Evolutionary conservation across 2,329 filamentous ascomycete species (phyloP), one percentile per base, ranked within the genome.

Genomic region (Hypoxylon rubiginosum): DNA sequence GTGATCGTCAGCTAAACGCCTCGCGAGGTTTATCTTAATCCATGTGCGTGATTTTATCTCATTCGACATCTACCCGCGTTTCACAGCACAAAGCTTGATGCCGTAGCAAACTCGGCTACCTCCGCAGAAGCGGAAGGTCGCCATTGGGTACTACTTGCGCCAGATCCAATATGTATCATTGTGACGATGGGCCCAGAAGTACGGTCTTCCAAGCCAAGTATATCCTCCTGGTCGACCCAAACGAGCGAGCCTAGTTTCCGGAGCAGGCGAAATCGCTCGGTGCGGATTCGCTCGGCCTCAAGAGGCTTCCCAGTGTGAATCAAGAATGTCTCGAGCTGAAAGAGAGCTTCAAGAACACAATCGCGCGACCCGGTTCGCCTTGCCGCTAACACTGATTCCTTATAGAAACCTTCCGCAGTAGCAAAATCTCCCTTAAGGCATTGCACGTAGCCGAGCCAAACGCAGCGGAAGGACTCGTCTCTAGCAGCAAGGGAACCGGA

Each of bases 241-340:
- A 72, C 55, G 43, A 76, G 66, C 1, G 70, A 58, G 21, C 68
- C 69, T 4, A 74, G 41, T 56, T 59, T 70, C 15, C 66, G 71
- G 56, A 74, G 66, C 1, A 64, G 45, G 50, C 67, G 61, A 13
- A 73, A 69, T 52, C 74, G 69, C 34, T 74, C 72, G 1, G 66
- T 60, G 13, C 73, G 74, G 61, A 75, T 51, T 28, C 58, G 34
- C 41, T 76, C 74, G 21, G 73, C 72, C 19, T 71, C 64, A 9
- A 74, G 63, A 1, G 68, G 71, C 34, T 73, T 66, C 41, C 67
- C 59, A n/a, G 52, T 67, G 55, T 71, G 65, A 30, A 74, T 53
- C n/a, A 73, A 74, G 52, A 76, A 76, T 32, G 49, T 72, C 46
- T 76, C 74, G n/a, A 76, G 73, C 48, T 76, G 74, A 39, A 70